Base-by-base conservation (phyloP, 495 filamentous ascomycete species). In the Penicillium arizonense region DNA sequence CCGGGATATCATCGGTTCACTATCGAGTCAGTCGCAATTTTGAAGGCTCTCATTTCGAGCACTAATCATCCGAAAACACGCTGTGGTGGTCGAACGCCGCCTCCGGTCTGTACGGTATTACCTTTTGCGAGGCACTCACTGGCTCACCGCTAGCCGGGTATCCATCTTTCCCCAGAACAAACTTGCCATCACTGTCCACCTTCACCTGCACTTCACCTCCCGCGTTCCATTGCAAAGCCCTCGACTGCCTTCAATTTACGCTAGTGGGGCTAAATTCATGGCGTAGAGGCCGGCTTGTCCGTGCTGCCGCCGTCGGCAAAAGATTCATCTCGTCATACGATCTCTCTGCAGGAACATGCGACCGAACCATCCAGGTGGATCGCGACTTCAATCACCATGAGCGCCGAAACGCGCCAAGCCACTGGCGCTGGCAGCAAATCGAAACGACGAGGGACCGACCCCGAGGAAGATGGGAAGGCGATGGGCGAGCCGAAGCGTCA, bases 381-480 rank as follows among this genome's bases (percentile, higher is more conserved):
- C 33, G 68, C 66, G 50, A 69, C 61, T 59, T 63, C 62, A 44
- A 65, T 65, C 52, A 76, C 43, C 66, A 79, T 77, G 68, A 73
- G 55, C 57, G 72, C 68, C 43, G 72, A 74, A 18, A 63, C 57
- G 49, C 77, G 75, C 56, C 69, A 68, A 68, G 61, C 59, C 49
- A 51, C 67, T 33, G 63, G 67, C 35, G 55, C 59, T 32, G 59
- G 47, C 62, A 49, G 56, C 40, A 73, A 64, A 59, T 52, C 66
- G 16, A 75, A 75, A 53, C 61, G 70, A 39, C 69, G 69, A 60
- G 56, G 59, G 47, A 63, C 61, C 10, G 67, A 72, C 10, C 50
- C 53, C 12, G 67, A 73, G 23, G 69, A 75, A 0, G 64, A 71
- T 48, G 44, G 41, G 42, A 70, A 56, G 44, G 51, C 43, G 40